Evolutionary conservation across 495 filamentous ascomycete species (phyloP).

Genomic region (Trichoderma orchidacearum): DNA sequence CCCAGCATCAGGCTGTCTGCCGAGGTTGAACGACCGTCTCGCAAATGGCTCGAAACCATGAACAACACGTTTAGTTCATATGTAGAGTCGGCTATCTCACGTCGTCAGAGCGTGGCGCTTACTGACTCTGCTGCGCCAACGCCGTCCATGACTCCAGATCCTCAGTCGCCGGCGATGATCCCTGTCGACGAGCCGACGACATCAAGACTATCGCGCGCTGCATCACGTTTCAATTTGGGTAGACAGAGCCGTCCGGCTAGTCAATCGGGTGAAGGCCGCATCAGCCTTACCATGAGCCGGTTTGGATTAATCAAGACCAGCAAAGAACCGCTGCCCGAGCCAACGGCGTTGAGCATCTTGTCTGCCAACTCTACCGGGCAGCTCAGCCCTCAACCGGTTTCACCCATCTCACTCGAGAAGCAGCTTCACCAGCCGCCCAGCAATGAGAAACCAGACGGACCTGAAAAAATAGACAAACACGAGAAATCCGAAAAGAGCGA

Average conservation of each 20-base stretch:
- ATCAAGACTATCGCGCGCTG: conserved; percentile 31
- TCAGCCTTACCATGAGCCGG: conserved; percentile 53
- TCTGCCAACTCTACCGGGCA: conserved; percentile 21
- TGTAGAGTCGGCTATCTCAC: conserved; percentile 17
- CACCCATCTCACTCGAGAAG: not conserved
- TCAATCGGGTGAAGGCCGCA: conserved; percentile 50
- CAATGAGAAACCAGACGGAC: not conserved
- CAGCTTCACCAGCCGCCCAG: not conserved
- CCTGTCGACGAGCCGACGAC: conserved; percentile 37
- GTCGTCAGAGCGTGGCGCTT: conserved; percentile 32
- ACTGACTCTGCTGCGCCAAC: conserved; percentile 29
- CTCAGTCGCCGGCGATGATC: conserved; percentile 21
- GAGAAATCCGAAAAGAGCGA: conserved; percentile 19
- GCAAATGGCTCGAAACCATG: not conserved
- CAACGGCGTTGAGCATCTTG: conserved; percentile 8
- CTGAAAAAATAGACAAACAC: not conserved
- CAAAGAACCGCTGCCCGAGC: conserved; percentile 29
- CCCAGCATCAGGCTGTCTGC: conserved; percentile 26
- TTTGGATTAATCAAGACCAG: conserved; percentile 40
- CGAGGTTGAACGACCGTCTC: conserved; percentile 15
- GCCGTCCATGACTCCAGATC: conserved; percentile 19
- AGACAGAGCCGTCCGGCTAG: conserved; percentile 47
- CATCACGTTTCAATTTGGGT: not conserved
- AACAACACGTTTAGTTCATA: conserved; percentile 2
- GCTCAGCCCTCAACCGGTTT: conserved; percentile 1